These are phyloP conservation scores for Apiotrichum siamense DNA, from an alignment of 1,284 basidiomycete species.

Conservation along the genomic window DNA sequence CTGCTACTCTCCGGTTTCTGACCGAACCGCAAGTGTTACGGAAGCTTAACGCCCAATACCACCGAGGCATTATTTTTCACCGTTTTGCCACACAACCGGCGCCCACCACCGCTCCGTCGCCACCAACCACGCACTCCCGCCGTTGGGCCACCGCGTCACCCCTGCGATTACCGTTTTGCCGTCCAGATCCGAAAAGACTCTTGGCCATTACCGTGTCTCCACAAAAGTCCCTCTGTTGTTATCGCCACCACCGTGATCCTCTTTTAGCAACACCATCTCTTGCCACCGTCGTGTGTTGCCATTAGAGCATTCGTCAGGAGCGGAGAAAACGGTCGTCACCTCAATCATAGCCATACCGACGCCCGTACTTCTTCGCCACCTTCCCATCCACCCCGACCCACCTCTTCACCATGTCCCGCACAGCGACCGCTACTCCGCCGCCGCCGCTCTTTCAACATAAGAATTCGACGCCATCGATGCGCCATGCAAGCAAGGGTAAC, in stretches of 20 bases:
- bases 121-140: not conserved
- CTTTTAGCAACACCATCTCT: conserved; percentile 1
- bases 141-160: not conserved
- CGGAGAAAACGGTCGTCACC: conserved; percentile 41
- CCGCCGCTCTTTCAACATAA: conserved; percentile 39
- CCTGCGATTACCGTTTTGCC: not conserved
- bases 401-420: conserved; percentile 32
- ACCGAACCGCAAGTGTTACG: too few relatives aligned
- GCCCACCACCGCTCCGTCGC: not conserved
- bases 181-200: not conserved
- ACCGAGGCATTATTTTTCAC: too few relatives aligned
- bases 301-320: conserved; percentile 21
- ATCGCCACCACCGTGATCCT: not conserved
- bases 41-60: too few relatives aligned
- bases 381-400: conserved; percentile 23
- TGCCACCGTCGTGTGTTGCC: not conserved
- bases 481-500: conserved; percentile 24
- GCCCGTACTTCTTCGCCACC: conserved; percentile 45
- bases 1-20: too few relatives aligned
- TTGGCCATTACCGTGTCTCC: too few relatives aligned
- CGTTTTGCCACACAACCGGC: not conserved
- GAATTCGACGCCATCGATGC: conserved; percentile 32
- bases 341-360: conserved; percentile 36
- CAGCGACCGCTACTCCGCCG: conserved; percentile 38
- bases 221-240: too few relatives aligned